A percentile compares a stretch with the other conserved stretches of the same genome.
Evolutionary conservation across 306 rosid genomes (phyloP).

Genomic region (Morella rubra): DNA sequence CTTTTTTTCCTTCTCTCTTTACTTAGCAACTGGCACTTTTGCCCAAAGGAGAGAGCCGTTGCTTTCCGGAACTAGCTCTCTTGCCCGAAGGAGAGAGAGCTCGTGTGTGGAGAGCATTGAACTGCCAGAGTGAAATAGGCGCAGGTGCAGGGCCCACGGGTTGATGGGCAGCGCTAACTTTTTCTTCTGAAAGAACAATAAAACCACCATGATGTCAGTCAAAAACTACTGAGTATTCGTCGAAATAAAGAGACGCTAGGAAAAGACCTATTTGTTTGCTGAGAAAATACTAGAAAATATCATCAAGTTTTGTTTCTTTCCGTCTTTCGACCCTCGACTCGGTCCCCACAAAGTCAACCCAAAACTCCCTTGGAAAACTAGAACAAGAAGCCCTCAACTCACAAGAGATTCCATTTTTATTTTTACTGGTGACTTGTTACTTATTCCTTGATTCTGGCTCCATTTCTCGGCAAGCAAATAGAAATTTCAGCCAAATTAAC

Average conservation of each 20-base stretch:
- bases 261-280: constrained; percentile 15
- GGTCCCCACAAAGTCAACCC: no score
- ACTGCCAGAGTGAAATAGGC: constrained; percentile 34
- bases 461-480: constrained; percentile 10
- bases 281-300: constrained; percentile 1
- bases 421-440: no score
- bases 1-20: no score
- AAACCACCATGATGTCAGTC: background rate
- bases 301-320: no score
- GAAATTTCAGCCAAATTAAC: background rate
- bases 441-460: no score
- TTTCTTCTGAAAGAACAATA: constrained; percentile 68
- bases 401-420: background rate
- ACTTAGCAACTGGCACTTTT: no score
- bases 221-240: background rate
- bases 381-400: background rate
- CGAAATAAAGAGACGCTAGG: background rate
- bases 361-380: background rate
- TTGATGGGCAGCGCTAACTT: constrained; percentile 57
- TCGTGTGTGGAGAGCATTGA: constrained; percentile 33
- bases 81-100: no score
- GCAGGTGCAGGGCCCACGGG: constrained; percentile 43
- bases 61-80: no score
- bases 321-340: background rate
- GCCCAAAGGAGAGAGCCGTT: no score